These are phyloP conservation scores for Alloascoidea hylecoeti DNA, from an alignment of 805 yeast genomes.

Conservation along the genomic window DNA sequence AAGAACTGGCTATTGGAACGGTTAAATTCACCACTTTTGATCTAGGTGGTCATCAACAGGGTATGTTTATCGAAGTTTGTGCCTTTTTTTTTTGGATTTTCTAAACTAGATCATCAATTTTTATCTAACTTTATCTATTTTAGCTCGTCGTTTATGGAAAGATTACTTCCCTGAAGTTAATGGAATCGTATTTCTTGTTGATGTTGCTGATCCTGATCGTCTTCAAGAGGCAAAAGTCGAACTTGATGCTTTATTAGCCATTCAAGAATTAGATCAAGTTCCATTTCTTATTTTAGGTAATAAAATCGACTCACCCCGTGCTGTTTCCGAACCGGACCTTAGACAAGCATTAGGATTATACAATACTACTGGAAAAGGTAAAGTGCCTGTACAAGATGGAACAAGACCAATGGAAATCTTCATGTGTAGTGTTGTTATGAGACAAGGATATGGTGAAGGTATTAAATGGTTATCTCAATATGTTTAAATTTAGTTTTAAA, in stretches of 20 bases:
- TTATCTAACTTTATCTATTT: neutral
- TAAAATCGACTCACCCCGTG: constrained; percentile 89
- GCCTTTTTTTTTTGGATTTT: too few species aligned
- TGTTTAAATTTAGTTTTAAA: constrained; percentile 36
- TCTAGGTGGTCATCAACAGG: constrained; percentile 93
- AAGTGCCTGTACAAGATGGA: constrained; percentile 46
- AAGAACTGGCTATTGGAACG: constrained; percentile 92
- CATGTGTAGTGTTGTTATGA: constrained; percentile 97
- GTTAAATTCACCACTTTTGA: constrained; percentile 97
- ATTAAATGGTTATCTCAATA: constrained; percentile 97
- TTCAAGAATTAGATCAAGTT: constrained; percentile 79
- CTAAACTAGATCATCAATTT: neutral
- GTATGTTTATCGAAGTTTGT: constrained; percentile 5
- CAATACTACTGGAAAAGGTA: constrained; percentile 85
- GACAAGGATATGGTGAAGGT: constrained; percentile 97
- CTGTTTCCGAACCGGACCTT: constrained; percentile 89
- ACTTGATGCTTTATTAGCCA: constrained; percentile 82
- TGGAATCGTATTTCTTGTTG: constrained; percentile 93
- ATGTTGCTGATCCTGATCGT: constrained; percentile 93
- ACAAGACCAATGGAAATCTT: constrained; percentile 89
- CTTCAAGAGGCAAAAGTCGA: constrained; percentile 91
- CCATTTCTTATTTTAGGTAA: constrained; percentile 93
- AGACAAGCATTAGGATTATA: constrained; percentile 80
- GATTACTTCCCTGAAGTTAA: constrained; percentile 99
- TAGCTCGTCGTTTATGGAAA: constrained; percentile 96